Evolutionary conservation across 257 asterid species (phyloP).

Genomic region (Salvia miltiorrhiza): DNA sequence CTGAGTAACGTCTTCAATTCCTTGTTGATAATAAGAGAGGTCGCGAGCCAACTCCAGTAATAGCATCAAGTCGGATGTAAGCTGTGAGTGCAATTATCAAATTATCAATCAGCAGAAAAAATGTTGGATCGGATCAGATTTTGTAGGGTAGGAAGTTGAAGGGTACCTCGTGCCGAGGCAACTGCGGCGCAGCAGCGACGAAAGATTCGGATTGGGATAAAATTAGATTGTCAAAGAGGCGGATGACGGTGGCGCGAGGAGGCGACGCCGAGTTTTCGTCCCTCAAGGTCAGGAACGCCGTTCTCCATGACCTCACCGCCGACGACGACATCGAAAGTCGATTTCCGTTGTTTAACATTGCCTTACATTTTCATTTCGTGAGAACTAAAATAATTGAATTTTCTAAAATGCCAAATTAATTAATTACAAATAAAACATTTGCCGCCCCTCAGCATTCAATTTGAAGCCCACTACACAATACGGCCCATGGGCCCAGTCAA

Average conservation of each 20-base stretch:
- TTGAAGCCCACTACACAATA: background rate
- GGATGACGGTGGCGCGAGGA: slow-evolving; percentile 32
- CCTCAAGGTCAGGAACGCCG: slow-evolving; percentile 70
- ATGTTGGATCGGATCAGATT: slow-evolving; percentile 10
- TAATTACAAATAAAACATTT: background rate
- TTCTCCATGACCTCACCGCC: slow-evolving; percentile 61
- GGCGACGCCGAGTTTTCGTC: slow-evolving; percentile 63
- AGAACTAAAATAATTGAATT: no score
- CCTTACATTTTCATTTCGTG: background rate
- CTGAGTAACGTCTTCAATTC: slow-evolving; percentile 29
- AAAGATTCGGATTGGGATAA: slow-evolving; percentile 57
- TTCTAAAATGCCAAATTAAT: background rate
- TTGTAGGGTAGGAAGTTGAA: background rate
- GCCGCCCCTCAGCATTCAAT: background rate
- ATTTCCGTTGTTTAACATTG: no score
- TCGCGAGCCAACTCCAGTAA: slow-evolving; percentile 60
- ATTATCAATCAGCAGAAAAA: background rate
- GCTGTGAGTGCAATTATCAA: slow-evolving; percentile 32
- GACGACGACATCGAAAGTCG: slow-evolving; percentile 38
- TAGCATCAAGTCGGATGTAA: slow-evolving; percentile 60
- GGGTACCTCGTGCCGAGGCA: slow-evolving; percentile 70
- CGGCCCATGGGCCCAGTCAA: background rate
- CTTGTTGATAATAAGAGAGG: slow-evolving; percentile 30
- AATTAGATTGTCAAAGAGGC: slow-evolving; percentile 48
- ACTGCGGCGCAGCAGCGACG: slow-evolving; percentile 47